Evolutionary conservation across 2,329 filamentous ascomycete genomes (phyloP), one percentile per base, ranked within the genome.

Genomic region (Thermoascus crustaceus): DNA sequence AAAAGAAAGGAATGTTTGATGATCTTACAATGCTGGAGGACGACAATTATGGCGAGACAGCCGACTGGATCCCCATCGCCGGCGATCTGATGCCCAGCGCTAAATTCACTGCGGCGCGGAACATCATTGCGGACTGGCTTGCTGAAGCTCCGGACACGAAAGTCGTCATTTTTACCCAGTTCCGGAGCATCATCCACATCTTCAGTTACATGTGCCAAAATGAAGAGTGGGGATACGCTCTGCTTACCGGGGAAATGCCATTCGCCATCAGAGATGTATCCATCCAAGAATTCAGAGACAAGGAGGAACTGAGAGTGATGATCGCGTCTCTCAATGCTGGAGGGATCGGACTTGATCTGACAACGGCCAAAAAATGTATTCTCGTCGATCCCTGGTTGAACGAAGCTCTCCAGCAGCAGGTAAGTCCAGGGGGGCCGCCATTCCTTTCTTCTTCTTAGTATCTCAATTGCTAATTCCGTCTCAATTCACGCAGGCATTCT

Each of bases 321-420:
- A 58, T 82, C 8, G 68, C 72, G 1, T 72, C 71, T 0, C 57
- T 80, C 1, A 73, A 69, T 34, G 72, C 68, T 14, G 77, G 77
- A 20, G 76, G 76, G 2, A 55, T 64, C 4, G 71, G 73, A 0
- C 63, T 81, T 14, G 79, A 81, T 45, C 57, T 81, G 7, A 77
- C 74, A 0, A 70, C 70, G 53, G 77, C 78, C 2, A 76, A 73
- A 31, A 66, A 73, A 3, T 69, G 75, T 14, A 74, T 78, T 13
- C 57, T 72, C 0, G 34, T 73, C 0, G 74, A 79, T 20, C 57
- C 64, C 0, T 78, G 73, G 73, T 85, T 76, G 75, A 84, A 85
- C 38, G 55, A 56, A 1, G 63, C 69, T 0, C 54, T 67, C 0
- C 78, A 85, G 45, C 61, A 76, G n/a, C 82, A 85, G 47, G 78